Evolutionary conservation across 208 protist genomes (phyloP), one percentile per base, ranked within the genome.

Genomic region (Strigomonas culicis): DNA sequence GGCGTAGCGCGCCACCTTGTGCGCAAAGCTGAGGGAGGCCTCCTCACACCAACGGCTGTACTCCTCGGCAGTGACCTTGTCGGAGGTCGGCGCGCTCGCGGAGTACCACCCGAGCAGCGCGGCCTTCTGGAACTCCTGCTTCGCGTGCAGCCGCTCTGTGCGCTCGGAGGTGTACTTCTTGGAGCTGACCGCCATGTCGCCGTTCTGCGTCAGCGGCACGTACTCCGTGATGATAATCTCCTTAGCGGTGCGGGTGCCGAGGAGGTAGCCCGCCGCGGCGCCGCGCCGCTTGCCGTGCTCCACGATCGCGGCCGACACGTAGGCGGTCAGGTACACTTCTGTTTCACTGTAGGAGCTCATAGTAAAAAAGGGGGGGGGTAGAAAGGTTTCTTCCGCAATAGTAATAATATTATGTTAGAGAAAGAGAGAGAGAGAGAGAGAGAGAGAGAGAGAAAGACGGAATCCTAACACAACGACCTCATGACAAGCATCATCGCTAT

Each of bases 201-300:
- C 59, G 10, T 55, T 63, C 67, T 88, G 75, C 21, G 82, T 94
- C 70, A 83, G 74, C 0, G 85, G 88, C 47, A 91, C 77, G 74
- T 81, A 87, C 68, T 94, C 85, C 2, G 63, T 79, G 43, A 92
- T 72, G 43, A 73, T 51, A 34, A 90, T 79, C 30, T 82, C 71
- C 31, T 86, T 66, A 0, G 60, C 53, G 22, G 68, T 77, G 56
- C 62, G 70, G 27, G 50, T 80, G 63, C 88, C 88, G 34, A 90
- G 64, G 52, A 94, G 66, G 63, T 76, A 90, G 31, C 88, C 88
- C 17, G 84, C 76, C 30, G 81, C 81, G 53, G 78, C 72, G 27
- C 34, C 31, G 53, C 75, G 80, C 30, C 89, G 86, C 80, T 95
- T 91, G 28, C 73, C 81, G 70, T 95, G 89, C 67, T 92, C 89